Percentiles rank a stretch among this genome's conserved stretches.
These are phyloP conservation scores for Tulasnella sp. DNA, from an alignment of 768 basidiomycete species.

Conservation along the genomic window DNA sequence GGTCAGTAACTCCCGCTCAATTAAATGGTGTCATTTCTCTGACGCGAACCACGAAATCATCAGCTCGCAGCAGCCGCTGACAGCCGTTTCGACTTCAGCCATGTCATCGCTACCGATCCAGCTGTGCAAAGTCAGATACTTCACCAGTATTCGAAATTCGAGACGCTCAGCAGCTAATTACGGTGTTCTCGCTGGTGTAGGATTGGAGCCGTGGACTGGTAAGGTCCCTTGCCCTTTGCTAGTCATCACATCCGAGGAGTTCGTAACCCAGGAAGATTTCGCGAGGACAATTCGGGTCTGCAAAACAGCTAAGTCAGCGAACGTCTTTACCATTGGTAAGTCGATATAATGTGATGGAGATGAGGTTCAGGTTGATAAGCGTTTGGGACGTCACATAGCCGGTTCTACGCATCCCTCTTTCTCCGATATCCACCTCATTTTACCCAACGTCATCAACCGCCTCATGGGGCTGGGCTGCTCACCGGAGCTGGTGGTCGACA, in stretches of 20 bases:
- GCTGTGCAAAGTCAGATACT: conserved; percentile 20
- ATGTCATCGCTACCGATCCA: conserved; percentile 23
- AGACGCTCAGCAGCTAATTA: conserved; percentile 9
- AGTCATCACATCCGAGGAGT: conserved; percentile 35
- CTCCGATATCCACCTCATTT: conserved; percentile 29
- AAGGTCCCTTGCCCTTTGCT: conserved; percentile 27
- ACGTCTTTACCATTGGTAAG: no score
- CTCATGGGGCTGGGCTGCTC: conserved; percentile 24
- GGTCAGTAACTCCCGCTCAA: conserved; percentile 18
- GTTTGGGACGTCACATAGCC: conserved; percentile 15
- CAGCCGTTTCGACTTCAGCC: conserved; percentile 29
- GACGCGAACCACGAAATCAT: neutral
- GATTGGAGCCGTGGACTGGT: conserved; percentile 24
- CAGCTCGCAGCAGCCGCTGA: neutral
- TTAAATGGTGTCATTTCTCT: neutral
- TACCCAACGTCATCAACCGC: conserved; percentile 25
- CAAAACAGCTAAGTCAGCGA: neutral
- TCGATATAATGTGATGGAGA: no score
- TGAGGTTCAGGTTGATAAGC: no score
- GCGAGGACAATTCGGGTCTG: conserved; percentile 13
- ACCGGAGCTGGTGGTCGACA: neutral
- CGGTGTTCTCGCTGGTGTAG: conserved; percentile 22
- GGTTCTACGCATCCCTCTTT: conserved; percentile 29
- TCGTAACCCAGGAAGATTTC: conserved; percentile 31
- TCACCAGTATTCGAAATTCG: no score